Conservation (phyloP, 495 filamentous ascomycete species). For the Hypoxylon cercidicola region DNA sequence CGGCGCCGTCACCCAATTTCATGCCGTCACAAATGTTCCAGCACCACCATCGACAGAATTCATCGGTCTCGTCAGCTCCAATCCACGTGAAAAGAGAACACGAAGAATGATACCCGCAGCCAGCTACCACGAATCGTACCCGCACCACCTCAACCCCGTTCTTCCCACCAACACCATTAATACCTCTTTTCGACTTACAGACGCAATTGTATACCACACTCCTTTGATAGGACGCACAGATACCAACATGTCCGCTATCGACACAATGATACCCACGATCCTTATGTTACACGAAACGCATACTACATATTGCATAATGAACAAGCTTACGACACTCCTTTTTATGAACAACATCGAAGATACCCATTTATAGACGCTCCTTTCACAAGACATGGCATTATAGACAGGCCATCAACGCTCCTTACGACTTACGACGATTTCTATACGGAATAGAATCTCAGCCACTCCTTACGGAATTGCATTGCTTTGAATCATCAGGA, state of each 20-base stretch:
- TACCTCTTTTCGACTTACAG: constrained; percentile 49
- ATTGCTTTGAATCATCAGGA: constrained; percentile 47
- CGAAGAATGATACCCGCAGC: constrained; percentile 26
- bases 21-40: constrained; percentile 35
- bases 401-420: constrained; percentile 54
- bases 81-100: constrained; percentile 44
- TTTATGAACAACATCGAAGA: constrained; percentile 53
- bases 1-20: constrained; percentile 42
- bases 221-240: constrained; percentile 56
- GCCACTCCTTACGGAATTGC: constrained; percentile 46
- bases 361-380: constrained; percentile 59
- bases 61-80: constrained; percentile 43
- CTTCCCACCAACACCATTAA: constrained; percentile 28
- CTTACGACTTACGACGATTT: constrained; percentile 51
- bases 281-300: constrained; percentile 50
- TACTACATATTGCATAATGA: constrained; percentile 54
- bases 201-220: constrained; percentile 61
- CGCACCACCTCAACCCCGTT: constrained; percentile 27
- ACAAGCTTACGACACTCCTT: constrained; percentile 59
- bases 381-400: constrained; percentile 50
- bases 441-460: constrained; percentile 48
- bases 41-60: constrained; percentile 45
- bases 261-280: constrained; percentile 58
- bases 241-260: constrained; percentile 51
- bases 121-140: constrained; percentile 1